phyloP scores from a whole-genome alignment of 2,329 filamentous ascomycete species.

The Fusarium sublunatum region DNA sequence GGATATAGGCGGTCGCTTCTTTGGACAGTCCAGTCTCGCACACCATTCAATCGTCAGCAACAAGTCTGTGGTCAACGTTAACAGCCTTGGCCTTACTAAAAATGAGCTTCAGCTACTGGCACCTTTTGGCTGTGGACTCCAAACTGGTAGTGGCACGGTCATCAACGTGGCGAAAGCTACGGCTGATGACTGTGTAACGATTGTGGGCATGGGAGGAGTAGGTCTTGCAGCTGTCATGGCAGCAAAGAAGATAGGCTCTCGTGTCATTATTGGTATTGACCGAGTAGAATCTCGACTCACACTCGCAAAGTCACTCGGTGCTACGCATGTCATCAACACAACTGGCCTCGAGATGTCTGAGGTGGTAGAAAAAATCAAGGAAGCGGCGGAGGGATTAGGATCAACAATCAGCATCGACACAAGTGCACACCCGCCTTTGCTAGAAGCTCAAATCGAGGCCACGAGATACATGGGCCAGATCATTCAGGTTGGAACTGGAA shows the following conservation, averaged over 20 bases:
- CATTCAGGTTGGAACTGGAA: constrained; percentile 62
- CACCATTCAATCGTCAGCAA: constrained; percentile 48
- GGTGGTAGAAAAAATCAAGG: constrained; percentile 45
- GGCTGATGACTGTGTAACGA: constrained; percentile 44
- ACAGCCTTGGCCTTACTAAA: constrained; percentile 23
- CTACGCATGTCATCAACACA: constrained; percentile 49
- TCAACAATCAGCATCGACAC: constrained; percentile 62
- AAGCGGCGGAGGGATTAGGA: constrained; percentile 59
- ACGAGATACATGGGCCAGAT: constrained; percentile 59
- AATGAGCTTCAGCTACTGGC: constrained; percentile 49
- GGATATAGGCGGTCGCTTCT: constrained; percentile 44
- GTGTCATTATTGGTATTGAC: constrained; percentile 48
- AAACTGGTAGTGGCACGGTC: constrained; percentile 53
- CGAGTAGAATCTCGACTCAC: constrained; percentile 43
- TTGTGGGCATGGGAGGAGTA: constrained; percentile 52
- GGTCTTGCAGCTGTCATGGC: constrained; percentile 52
- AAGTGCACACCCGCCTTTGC: constrained; percentile 55
- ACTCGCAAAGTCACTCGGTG: constrained; percentile 49
- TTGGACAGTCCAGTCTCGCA: constrained; percentile 52
- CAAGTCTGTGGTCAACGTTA: constrained; percentile 48
- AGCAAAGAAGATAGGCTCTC: constrained; percentile 44
- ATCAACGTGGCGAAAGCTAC: constrained; percentile 47
- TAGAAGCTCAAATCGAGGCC: constrained; percentile 56
- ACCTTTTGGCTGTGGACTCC: constrained; percentile 52
- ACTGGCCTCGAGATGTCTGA: constrained; percentile 36